phyloP scores from a whole-genome alignment of 192 early-diverging fungal genomes.

The Backusella australiensis region DNA sequence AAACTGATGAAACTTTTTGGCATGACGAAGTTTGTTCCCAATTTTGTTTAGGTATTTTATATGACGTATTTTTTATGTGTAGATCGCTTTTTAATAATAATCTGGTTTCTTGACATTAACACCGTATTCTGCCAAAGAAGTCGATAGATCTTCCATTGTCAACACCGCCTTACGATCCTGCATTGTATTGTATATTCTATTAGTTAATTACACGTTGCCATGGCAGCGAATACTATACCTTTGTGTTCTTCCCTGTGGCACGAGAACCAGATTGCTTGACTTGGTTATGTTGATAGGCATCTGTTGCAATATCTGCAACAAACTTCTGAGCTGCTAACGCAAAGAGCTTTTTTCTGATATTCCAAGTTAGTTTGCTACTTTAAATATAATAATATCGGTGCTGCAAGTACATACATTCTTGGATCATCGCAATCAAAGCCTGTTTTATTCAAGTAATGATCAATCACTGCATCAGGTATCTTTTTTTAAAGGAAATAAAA shows the following conservation, averaged over 20 bases:
- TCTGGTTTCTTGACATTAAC: constrained; percentile 96
- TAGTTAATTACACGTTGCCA: neutral
- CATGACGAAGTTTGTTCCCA: constrained; percentile 1
- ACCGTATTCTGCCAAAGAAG: constrained; percentile 88
- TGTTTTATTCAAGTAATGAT: constrained; percentile 80
- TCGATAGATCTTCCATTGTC: constrained; percentile 90
- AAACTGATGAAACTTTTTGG: constrained; percentile 8
- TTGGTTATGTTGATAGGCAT: constrained; percentile 81
- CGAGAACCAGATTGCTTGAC: constrained; percentile 62
- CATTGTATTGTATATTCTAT: neutral
- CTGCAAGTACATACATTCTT: constrained; percentile 43
- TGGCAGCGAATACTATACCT: neutral
- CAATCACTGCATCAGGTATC: constrained; percentile 93
- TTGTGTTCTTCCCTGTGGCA: constrained; percentile 36
- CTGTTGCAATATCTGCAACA: constrained; percentile 80
- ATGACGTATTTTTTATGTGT: neutral
- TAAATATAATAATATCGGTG: no score
- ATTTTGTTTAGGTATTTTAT: neutral
- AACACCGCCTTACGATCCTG: constrained; percentile 85
- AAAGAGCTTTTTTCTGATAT: constrained; percentile 67
- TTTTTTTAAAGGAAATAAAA: constrained; percentile 21
- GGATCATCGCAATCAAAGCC: constrained; percentile 81
- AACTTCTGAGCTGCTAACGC: constrained; percentile 87
- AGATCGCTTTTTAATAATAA: constrained; percentile 62
- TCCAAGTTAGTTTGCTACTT: neutral